These are phyloP conservation scores for Zostera marina DNA, from an alignment of 116 monocot species.

Conservation along the genomic window DNA sequence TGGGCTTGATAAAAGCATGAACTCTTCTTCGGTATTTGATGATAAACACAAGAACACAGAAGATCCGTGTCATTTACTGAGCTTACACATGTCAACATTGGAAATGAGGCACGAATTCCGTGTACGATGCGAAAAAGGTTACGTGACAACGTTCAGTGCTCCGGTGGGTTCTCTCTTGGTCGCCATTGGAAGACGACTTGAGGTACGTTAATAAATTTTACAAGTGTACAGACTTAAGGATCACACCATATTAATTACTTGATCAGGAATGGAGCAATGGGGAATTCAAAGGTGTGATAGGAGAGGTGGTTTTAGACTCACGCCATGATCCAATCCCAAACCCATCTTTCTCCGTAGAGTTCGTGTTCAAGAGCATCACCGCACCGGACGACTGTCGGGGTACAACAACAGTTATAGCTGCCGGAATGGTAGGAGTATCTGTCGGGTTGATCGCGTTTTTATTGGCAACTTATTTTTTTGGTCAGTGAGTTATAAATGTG, in stretches of 20 bases:
- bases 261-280: slow-evolving; percentile 5
- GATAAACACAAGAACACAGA: background rate
- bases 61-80: slow-evolving; percentile 14
- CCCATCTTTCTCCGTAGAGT: slow-evolving; percentile 10
- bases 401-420: background rate
- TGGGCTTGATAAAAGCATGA: background rate
- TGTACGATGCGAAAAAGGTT: slow-evolving; percentile 8
- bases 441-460: background rate
- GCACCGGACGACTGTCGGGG: background rate
- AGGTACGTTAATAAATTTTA: too few species aligned
- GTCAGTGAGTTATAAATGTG: background rate
- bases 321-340: background rate
- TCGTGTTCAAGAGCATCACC: slow-evolving; percentile 5
- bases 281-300: slow-evolving; percentile 4
- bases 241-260: too few species aligned
- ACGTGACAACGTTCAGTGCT: slow-evolving; percentile 10
- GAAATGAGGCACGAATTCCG: slow-evolving; percentile 21
- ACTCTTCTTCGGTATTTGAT: background rate
- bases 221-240: too few species aligned
- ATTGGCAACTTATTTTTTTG: background rate
- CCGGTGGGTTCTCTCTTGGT: slow-evolving; percentile 19
- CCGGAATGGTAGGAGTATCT: background rate
- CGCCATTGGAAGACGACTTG: slow-evolving; percentile 22
- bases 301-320: slow-evolving; percentile 7
- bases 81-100: slow-evolving; percentile 20